A percentile compares a stretch with the other conserved stretches of the same genome.
phyloP scores from a whole-genome alignment of 2,329 filamentous ascomycete genomes.

The Fusarium subglutinans region DNA sequence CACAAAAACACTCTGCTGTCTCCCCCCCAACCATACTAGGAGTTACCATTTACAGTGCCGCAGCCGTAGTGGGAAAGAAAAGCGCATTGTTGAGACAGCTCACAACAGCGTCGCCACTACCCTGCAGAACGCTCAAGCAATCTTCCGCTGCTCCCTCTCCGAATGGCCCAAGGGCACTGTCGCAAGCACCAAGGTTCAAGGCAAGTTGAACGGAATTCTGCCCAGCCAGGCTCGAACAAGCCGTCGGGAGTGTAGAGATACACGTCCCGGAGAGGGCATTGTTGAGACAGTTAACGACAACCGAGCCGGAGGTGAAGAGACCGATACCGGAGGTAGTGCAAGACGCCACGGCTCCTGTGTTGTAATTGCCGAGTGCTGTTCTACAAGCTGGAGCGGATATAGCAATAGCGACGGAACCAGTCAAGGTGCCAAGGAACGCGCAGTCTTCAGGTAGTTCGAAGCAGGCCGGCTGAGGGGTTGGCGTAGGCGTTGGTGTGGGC shows the following conservation, averaged over 20 bases:
- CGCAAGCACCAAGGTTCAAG: neutral
- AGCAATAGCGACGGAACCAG: neutral
- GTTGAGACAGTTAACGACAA: neutral
- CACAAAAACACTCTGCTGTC: neutral
- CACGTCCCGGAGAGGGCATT: neutral
- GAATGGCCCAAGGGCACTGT: neutral
- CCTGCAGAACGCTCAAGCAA: neutral
- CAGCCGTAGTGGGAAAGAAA: neutral
- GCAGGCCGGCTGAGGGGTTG: neutral
- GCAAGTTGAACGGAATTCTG: neutral
- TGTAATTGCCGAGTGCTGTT: neutral
- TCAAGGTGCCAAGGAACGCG: fast-evolving
- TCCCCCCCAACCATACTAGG: neutral
- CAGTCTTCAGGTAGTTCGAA: neutral
- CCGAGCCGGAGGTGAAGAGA: neutral
- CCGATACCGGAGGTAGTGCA: neutral
- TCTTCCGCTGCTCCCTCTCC: fast-evolving
- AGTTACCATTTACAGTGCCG: neutral
- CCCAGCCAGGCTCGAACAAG: neutral
- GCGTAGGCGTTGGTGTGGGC: neutral
- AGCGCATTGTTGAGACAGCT: neutral
- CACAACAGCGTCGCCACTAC: neutral
- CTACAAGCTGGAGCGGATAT: neutral
- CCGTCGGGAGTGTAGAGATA: neutral
- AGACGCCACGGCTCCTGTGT: neutral